phyloP scores from a whole-genome alignment of 352 stramenopile genomes.

The Saprolegnia parasitica region DNA sequence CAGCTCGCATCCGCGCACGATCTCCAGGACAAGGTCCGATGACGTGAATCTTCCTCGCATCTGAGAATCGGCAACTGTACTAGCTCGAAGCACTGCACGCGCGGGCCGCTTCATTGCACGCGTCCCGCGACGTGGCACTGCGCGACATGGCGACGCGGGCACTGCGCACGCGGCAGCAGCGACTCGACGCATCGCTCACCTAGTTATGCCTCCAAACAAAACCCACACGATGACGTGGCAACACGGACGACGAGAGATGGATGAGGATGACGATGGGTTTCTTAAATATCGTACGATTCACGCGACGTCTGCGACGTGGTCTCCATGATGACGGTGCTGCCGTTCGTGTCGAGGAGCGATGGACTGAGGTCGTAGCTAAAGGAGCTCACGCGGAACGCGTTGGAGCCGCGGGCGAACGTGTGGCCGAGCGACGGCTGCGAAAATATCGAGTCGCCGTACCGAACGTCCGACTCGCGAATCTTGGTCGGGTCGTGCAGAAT shows the following conservation, averaged over 20 bases:
- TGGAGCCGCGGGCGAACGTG: constrained; percentile 4
- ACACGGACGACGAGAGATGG: not conserved
- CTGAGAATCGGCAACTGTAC: not conserved
- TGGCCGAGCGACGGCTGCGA: constrained; percentile 13
- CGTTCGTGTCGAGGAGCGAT: constrained; percentile 10
- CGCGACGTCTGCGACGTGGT: constrained; percentile 19
- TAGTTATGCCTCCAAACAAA: not conserved
- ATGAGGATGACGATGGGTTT: not conserved
- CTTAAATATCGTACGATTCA: constrained; percentile 29
- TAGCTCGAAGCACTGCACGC: not conserved
- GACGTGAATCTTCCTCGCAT: not conserved
- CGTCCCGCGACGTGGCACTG: not conserved
- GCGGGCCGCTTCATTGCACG: not conserved
- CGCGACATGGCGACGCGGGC: not conserved
- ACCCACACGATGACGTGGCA: not conserved
- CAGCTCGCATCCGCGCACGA: constrained; percentile 10
- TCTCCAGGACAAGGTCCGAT: constrained; percentile 11
- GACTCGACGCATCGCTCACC: not conserved
- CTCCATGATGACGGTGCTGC: constrained; percentile 19
- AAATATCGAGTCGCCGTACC: constrained; percentile 2
- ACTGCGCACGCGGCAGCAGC: not conserved
- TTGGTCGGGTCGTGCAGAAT: not conserved
- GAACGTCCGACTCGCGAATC: not conserved
- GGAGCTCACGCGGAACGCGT: constrained; percentile 5
- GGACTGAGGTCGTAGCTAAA: constrained; percentile 14